Evolutionary conservation across 83 land plant genomes (phyloP).

Genomic region (Picea abies): DNA sequence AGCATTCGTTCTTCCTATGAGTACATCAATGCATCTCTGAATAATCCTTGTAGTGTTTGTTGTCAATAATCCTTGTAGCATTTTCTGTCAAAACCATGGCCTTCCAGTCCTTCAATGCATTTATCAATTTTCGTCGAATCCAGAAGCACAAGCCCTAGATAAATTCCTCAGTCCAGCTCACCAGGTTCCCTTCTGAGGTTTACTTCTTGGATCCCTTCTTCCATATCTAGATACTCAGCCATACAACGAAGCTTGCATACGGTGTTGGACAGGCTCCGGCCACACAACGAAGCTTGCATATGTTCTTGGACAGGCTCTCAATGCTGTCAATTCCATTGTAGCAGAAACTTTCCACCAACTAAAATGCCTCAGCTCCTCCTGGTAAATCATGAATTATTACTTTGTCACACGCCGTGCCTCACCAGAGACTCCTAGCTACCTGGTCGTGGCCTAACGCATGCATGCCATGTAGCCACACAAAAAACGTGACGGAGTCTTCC

Average conservation of each 20-base stretch:
- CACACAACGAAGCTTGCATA: too few species aligned
- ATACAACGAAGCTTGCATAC: constrained; percentile 34
- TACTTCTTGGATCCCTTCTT: constrained; percentile 13
- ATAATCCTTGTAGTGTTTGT: too few species aligned
- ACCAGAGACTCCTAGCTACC: too few species aligned
- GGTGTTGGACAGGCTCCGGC: constrained; percentile 34
- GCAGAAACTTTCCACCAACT: constrained; percentile 62
- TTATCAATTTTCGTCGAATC: neutral
- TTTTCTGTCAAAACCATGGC: constrained; percentile 4
- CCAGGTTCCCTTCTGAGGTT: constrained; percentile 18
- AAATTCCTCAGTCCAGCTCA: constrained; percentile 38
- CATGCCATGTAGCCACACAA: too few species aligned
- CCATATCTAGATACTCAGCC: constrained; percentile 68
- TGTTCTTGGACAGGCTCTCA: neutral
- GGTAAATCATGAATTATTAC: too few species aligned
- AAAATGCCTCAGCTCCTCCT: constrained; percentile 22
- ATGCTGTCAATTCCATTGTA: constrained; percentile 41
- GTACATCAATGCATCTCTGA: too few species aligned
- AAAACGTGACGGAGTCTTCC: too few species aligned
- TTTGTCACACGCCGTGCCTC: too few species aligned
- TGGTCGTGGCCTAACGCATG: too few species aligned
- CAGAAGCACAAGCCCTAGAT: neutral
- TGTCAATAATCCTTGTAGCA: too few species aligned
- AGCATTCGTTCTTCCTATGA: too few species aligned
- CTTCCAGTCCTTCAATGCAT: constrained; percentile 56